Evolutionary conservation across 177 flowering plant species (phyloP).

Genomic region (Vitis hybrid): DNA sequence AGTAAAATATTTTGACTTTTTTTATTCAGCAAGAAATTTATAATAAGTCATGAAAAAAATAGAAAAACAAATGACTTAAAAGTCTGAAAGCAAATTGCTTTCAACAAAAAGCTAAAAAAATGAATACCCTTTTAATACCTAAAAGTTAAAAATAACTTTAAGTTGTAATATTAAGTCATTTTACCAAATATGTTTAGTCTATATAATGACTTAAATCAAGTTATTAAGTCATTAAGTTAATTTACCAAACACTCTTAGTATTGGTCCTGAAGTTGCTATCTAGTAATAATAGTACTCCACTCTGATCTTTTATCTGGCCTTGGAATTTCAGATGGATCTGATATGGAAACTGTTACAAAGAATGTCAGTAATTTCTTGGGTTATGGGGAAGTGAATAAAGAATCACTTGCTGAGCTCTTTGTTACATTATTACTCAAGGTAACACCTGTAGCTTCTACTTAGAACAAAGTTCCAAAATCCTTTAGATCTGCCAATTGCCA

Average conservation of each 20-base stretch:
- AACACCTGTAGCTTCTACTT: not conserved
- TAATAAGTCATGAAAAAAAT: no score
- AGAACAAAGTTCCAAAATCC: not conserved
- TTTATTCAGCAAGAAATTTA: no score
- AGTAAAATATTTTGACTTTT: no score
- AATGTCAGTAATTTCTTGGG: constrained; percentile 28
- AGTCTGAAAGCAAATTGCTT: no score
- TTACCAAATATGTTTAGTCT: not conserved
- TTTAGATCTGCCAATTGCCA: not conserved
- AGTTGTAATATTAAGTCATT: no score
- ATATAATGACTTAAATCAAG: no score
- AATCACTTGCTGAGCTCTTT: constrained; percentile 56
- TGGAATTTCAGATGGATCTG: constrained; percentile 50
- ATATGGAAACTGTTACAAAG: constrained; percentile 35
- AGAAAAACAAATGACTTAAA: no score
- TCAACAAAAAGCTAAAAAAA: no score
- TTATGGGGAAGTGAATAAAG: constrained; percentile 47
- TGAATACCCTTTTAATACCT: no score
- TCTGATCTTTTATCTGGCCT: not conserved
- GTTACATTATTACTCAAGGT: constrained; percentile 44
- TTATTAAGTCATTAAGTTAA: no score
- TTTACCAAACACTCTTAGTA: not conserved
- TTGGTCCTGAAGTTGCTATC: not conserved
- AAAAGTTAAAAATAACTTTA: no score
- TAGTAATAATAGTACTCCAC: not conserved